Base-by-base conservation (phyloP, 371 early-diverging fungal genomes). In the Nematocida parisii region DNA sequence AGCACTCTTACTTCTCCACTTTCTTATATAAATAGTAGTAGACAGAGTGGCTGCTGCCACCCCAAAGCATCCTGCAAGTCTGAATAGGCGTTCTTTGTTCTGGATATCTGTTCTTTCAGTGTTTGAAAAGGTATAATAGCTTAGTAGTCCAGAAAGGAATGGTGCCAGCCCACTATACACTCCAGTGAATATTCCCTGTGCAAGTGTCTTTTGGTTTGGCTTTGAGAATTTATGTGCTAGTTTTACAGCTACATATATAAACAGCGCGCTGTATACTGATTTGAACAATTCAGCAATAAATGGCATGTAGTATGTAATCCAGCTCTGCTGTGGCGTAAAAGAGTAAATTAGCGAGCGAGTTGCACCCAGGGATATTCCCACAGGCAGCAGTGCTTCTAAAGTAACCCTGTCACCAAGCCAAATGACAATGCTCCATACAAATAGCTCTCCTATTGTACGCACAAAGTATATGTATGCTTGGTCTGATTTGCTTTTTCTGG, bases 161-260 rank as follows among this genome's bases (percentile, higher is more conserved):
- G 83, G 75, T 9, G 75, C 22, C 33, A 83, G n/a, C 33, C 75
- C 83, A 46, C 71, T 72, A 60, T 83, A 83, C 20, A 70, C 57
- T 39, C 75, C 83, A 22, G 70, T 61, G 27, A 70, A 61, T 33
- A 73, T 52, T 11, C 83, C 75, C 61, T 74, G 83, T 13, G 75
- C 75, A 18, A 83, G 45, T 15, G 61, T 61, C 44, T 71, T 74
- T 27, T 60, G 56, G n/a, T 71, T 42, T 3, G 24, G n/a, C 15
- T 9, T 11, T 27, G 75, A 56, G 61, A 66, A 75, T 58, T 71
- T 75, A 33, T 73, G 61, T 9, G 70, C 45, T 47, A 83, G 40
- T 44, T 62, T 73, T 18, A 56, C 58, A 9, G 71, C 20, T 5
- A 46, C 66, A 54, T 83, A 83, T 24, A 74, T 75, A 61, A 75